These are phyloP conservation scores for Talaromyces sp. DNA, from an alignment of 2,329 filamentous ascomycete species.

Conservation along the genomic window DNA sequence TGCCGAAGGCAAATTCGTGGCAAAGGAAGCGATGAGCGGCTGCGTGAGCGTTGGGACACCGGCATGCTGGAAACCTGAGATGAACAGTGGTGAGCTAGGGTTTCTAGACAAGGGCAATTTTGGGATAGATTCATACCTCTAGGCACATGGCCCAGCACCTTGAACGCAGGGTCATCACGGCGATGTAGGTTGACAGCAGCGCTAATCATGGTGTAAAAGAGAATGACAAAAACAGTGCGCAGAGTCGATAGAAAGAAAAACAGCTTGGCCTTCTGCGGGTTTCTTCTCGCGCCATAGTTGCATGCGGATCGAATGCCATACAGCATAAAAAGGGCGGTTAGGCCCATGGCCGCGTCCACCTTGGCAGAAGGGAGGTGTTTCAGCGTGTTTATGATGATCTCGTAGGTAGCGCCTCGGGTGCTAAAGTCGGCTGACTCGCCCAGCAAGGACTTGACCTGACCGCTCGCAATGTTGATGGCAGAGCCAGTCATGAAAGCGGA, in stretches of 20 bases:
- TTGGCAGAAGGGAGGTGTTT: conserved; percentile 63
- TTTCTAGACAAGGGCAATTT: neutral
- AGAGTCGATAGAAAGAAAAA: conserved; percentile 92
- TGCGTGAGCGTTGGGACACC: conserved; percentile 65
- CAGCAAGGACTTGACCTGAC: conserved; percentile 77
- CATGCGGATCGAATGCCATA: conserved; percentile 69
- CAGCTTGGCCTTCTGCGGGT: conserved; percentile 64
- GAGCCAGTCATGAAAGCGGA: conserved; percentile 97
- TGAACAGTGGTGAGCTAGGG: neutral
- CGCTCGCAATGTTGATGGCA: conserved; percentile 78
- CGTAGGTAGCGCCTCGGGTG: conserved; percentile 73
- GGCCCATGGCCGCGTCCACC: conserved; percentile 80
- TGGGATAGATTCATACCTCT: conserved; percentile 51
- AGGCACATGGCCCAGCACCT: conserved; percentile 71
- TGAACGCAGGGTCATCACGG: conserved; percentile 62
- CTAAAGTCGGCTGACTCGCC: conserved; percentile 65
- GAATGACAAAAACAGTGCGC: conserved; percentile 83
- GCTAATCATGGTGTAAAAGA: conserved; percentile 88
- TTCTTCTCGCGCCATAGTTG: conserved; percentile 62
- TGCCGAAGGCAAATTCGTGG: conserved; percentile 70
- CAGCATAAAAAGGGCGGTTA: conserved; percentile 74
- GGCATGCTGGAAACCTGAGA: conserved; percentile 72
- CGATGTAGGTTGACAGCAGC: conserved; percentile 74
- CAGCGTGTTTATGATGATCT: conserved; percentile 76
- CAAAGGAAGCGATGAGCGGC: conserved; percentile 64